Percentiles rank a stretch among this genome's conserved stretches.
These are phyloP conservation scores for Ashbya aceris DNA, from an alignment of 1,139 yeast species.

Conservation along the genomic window DNA sequence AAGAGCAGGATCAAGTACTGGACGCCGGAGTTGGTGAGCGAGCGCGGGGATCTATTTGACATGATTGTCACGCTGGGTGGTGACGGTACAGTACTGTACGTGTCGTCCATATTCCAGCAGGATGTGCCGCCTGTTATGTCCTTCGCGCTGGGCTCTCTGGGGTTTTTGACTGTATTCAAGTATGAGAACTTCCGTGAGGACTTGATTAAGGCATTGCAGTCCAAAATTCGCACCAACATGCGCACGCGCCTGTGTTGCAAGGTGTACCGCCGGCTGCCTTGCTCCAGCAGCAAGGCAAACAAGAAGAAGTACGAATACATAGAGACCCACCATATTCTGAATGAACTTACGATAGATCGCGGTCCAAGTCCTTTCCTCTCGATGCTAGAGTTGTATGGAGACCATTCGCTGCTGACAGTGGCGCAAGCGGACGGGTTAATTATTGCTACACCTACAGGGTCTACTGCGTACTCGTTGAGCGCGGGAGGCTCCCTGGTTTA, in stretches of 20 bases:
- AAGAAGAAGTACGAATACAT: slow-evolving; percentile 40
- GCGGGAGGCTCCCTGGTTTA: slow-evolving; percentile 90
- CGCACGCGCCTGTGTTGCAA: slow-evolving; percentile 74
- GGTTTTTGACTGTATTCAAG: slow-evolving; percentile 70
- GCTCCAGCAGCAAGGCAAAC: slow-evolving; percentile 15
- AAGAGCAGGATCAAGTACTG: slow-evolving; percentile 48
- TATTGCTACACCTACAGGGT: slow-evolving; percentile 85
- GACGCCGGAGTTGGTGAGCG: slow-evolving; percentile 49
- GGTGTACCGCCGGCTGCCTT: slow-evolving; percentile 34
- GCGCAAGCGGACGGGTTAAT: slow-evolving; percentile 90
- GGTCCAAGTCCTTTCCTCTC: slow-evolving; percentile 88
- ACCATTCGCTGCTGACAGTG: slow-evolving; percentile 66
- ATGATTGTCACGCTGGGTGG: slow-evolving; percentile 78
- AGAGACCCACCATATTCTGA: slow-evolving; percentile 69
- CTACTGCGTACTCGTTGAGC: slow-evolving; percentile 81
- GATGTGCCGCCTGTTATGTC: slow-evolving; percentile 85
- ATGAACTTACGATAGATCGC: slow-evolving; percentile 76
- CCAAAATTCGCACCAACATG: slow-evolving; percentile 68
- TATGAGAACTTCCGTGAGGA: slow-evolving; percentile 58
- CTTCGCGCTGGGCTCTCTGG: slow-evolving; percentile 71
- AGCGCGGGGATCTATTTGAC: slow-evolving; percentile 52
- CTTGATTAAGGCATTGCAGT: slow-evolving; percentile 47
- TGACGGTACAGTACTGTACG: slow-evolving; percentile 81
- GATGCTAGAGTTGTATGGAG: slow-evolving; percentile 74
- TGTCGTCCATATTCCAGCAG: slow-evolving; percentile 66